phyloP scores from a whole-genome alignment of 2,329 filamentous ascomycete species.

The Calonectria ilicicola region DNA sequence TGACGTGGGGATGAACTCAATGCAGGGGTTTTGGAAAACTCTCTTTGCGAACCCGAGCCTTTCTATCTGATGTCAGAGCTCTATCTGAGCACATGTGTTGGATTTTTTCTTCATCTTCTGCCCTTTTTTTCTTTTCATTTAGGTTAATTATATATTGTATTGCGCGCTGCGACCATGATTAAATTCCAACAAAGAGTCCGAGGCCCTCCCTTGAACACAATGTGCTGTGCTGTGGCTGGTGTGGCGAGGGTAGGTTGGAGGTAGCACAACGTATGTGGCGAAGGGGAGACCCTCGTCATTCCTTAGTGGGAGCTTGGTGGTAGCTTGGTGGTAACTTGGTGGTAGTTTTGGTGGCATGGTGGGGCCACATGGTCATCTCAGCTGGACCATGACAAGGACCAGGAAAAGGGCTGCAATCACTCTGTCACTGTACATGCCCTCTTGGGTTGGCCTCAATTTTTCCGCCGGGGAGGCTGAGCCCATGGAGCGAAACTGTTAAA shows the following conservation, averaged over 20 bases:
- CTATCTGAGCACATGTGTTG: no score
- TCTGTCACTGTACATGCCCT: neutral
- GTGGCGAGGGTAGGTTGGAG: no score
- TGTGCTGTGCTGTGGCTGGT: neutral
- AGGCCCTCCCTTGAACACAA: neutral
- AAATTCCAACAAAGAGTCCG: neutral
- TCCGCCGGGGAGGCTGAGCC: neutral
- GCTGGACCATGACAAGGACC: neutral
- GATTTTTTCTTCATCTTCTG: no score
- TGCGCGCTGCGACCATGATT: neutral
- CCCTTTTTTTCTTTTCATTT: neutral
- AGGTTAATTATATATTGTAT: neutral
- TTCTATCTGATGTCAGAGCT: no score
- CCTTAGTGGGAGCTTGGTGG: neutral
- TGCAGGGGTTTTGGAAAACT: neutral
- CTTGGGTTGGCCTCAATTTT: neutral
- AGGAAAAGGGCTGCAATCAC: conserved; percentile 5
- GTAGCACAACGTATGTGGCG: neutral
- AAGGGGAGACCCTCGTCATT: neutral
- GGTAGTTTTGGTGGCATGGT: neutral
- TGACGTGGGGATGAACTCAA: neutral
- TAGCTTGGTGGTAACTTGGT: no score
- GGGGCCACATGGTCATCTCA: conserved; percentile 8
- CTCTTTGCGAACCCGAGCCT: no score
- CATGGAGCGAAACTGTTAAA: neutral